phyloP scores from a whole-genome alignment of 306 rosid species.

The Luffa acutangula region DNA sequence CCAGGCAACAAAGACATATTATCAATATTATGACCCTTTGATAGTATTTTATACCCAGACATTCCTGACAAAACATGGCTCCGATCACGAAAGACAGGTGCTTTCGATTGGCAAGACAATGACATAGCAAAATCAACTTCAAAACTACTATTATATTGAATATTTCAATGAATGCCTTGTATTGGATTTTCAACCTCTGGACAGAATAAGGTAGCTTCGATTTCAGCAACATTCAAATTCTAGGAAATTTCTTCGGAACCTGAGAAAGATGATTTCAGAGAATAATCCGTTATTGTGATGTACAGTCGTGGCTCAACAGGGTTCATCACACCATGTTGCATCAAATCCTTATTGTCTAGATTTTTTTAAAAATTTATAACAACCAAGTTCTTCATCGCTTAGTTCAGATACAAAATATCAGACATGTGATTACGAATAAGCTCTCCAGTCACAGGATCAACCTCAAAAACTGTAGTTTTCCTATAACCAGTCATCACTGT shows the following conservation, averaged over 20 bases:
- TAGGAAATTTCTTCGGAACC: conserved; percentile 40
- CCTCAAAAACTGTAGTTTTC: conserved; percentile 36
- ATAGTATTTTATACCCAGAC: conserved; percentile 15
- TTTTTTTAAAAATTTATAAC: no score
- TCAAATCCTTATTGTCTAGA: conserved; percentile 22
- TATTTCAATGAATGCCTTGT: conserved; percentile 15
- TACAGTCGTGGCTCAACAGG: conserved; percentile 29
- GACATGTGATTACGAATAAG: conserved; percentile 26
- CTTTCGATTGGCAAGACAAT: conserved; percentile 48
- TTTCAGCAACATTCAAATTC: conserved; percentile 55
- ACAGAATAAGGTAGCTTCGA: conserved; percentile 51
- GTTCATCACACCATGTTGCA: conserved; percentile 15
- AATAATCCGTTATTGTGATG: conserved; percentile 61
- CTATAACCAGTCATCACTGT: conserved; percentile 62
- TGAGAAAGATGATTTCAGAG: conserved; percentile 32
- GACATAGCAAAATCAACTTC: conserved; percentile 46
- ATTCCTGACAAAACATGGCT: conserved; percentile 27
- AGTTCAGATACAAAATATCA: no score
- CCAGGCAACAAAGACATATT: conserved; percentile 20
- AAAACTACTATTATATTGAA: conserved; percentile 21
- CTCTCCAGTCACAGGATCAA: conserved; percentile 49
- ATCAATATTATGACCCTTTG: conserved; percentile 5
- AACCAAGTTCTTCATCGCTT: no score
- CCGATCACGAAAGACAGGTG: conserved; percentile 29
- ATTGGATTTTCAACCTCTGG: conserved; percentile 27